Percentiles rank a stretch among this genome's conserved stretches.
Evolutionary conservation across 2,329 filamentous ascomycete species (phyloP).

Genomic region (Diaporthe sp.): DNA sequence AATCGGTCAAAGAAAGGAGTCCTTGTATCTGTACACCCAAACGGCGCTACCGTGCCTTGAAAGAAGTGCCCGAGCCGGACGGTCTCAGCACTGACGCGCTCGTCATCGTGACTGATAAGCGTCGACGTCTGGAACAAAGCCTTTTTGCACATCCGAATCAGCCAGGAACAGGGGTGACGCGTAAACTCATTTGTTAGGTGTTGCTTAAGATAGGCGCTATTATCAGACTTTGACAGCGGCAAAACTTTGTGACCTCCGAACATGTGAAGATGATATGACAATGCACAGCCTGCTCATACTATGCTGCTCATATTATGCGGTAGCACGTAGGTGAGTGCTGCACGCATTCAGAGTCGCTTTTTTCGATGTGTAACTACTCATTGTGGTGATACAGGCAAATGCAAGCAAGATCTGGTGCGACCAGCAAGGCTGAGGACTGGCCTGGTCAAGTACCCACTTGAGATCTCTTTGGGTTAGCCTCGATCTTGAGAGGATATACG

Average conservation of each 20-base stretch:
- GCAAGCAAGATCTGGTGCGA: slow-evolving; percentile 29
- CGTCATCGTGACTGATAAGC: slow-evolving; percentile 14
- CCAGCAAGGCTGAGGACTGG: slow-evolving; percentile 22
- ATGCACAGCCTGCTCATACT: background rate
- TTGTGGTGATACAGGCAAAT: background rate
- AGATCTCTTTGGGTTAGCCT: slow-evolving; percentile 12
- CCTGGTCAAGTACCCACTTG: background rate
- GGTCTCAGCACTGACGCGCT: slow-evolving; percentile 7
- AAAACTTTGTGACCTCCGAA: background rate
- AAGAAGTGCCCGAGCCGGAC: background rate
- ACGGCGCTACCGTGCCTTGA: background rate
- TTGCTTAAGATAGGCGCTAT: slow-evolving; percentile 14
- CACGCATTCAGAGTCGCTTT: background rate
- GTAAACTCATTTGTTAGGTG: background rate
- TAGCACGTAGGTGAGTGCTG: background rate
- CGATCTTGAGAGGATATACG: slow-evolving; percentile 21
- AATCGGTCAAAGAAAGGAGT: slow-evolving; percentile 2
- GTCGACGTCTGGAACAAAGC: slow-evolving; percentile 9
- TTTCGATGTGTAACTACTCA: background rate
- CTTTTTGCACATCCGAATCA: background rate
- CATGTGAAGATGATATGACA: slow-evolving; percentile 25
- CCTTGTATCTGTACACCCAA: slow-evolving; percentile 15
- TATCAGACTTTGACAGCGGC: background rate
- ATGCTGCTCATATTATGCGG: background rate
- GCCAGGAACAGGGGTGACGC: slow-evolving; percentile 24